Evolutionary conservation across 805 yeast genomes (phyloP).

Genomic region (Lipomyces spencermartinsiae): DNA sequence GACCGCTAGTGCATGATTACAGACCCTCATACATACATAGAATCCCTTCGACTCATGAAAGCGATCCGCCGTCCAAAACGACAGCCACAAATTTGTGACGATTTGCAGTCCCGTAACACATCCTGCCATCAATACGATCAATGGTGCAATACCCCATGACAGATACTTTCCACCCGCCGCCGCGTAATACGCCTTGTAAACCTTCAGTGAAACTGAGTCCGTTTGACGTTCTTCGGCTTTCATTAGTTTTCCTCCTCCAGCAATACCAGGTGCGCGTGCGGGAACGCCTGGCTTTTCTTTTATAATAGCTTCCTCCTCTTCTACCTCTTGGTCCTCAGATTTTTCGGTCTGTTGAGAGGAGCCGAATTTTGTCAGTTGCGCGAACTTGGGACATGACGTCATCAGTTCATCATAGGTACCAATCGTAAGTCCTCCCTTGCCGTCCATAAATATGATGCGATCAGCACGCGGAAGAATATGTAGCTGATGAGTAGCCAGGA

Average conservation of each 20-base stretch:
- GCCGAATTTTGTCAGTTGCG: constrained; percentile 47
- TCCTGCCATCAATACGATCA: no score
- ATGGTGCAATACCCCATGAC: no score
- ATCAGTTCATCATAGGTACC: constrained; percentile 67
- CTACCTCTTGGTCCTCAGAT: constrained; percentile 38
- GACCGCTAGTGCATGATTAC: no score
- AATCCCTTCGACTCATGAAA: no score
- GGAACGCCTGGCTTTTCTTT: constrained; percentile 25
- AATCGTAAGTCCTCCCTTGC: constrained; percentile 61
- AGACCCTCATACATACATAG: no score
- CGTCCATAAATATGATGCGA: constrained; percentile 65
- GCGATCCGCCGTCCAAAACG: no score
- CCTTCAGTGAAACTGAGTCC: no score
- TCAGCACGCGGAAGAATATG: constrained; percentile 74
- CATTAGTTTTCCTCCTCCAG: constrained; percentile 43
- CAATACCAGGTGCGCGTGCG: constrained; percentile 36
- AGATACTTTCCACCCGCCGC: no score
- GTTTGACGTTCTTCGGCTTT: constrained; percentile 31
- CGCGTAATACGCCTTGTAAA: no score
- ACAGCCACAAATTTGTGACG: no score
- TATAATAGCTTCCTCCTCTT: constrained; percentile 40
- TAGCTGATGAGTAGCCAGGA: constrained; percentile 85
- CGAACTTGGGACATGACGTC: constrained; percentile 51
- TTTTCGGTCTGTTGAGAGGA: constrained; percentile 30
- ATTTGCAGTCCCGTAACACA: no score